Conservation (phyloP, 1,139 yeast genomes). For the Arxiozyma slooffiae region DNA sequence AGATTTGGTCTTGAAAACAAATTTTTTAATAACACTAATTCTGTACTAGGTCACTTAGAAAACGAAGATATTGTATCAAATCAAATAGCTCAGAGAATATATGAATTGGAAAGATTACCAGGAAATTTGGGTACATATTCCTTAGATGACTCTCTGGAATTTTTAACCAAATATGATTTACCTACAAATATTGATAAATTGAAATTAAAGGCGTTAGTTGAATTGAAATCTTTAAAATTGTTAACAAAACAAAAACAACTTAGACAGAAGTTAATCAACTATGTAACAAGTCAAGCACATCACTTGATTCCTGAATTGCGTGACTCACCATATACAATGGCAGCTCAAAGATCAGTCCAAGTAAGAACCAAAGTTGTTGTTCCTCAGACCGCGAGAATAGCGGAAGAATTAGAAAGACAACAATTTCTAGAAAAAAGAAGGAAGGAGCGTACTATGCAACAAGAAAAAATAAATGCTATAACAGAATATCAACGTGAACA, state of each 20-base stretch:
- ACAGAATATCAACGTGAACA: constrained; percentile 33
- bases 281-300: constrained; percentile 57
- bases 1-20: constrained; percentile 30
- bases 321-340: constrained; percentile 43
- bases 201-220: constrained; percentile 63
- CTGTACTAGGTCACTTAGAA: constrained; percentile 29
- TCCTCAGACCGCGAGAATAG: constrained; percentile 51
- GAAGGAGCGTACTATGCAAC: constrained; percentile 31
- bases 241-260: constrained; percentile 77
- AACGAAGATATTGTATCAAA: constrained; percentile 45
- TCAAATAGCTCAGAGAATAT: constrained; percentile 58
- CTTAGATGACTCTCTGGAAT: constrained; percentile 31
- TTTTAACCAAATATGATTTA: constrained; percentile 37
- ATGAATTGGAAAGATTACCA: constrained; percentile 68
- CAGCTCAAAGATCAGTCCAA: constrained; percentile 54
- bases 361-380: constrained; percentile 61
- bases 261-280: constrained; percentile 62
- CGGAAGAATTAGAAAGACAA: constrained; percentile 52
- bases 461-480: constrained; percentile 33
- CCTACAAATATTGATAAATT: constrained; percentile 37
- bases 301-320: constrained; percentile 39
- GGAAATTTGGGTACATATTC: constrained; percentile 64
- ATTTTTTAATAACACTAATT: constrained; percentile 26
- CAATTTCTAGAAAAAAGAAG: constrained; percentile 45
- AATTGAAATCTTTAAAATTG: constrained; percentile 69